phyloP scores from a whole-genome alignment of 2,329 filamentous ascomycete genomes.

The Alternaria consortialis region DNA sequence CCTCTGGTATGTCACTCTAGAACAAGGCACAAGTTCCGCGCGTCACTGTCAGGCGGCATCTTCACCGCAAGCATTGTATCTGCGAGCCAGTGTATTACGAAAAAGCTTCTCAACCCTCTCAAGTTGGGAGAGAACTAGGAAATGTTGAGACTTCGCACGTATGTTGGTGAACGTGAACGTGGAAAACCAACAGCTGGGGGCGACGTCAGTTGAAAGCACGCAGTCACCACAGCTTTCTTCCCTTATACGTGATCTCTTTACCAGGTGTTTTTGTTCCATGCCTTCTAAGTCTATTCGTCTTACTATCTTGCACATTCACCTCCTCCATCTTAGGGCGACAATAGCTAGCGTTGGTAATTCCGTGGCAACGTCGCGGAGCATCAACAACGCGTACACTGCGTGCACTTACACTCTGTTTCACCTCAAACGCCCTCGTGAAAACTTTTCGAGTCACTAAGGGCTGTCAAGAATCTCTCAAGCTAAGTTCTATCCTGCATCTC shows the following conservation, averaged over 20 bases:
- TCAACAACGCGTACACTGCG: not conserved
- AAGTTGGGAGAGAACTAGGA: not conserved
- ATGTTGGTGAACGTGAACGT: not conserved
- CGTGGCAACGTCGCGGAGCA: not conserved
- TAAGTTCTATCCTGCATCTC: not conserved
- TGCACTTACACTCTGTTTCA: not conserved
- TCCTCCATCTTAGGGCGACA: not conserved
- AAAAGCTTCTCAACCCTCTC: not conserved
- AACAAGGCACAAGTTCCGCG: not conserved
- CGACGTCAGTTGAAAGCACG: not conserved
- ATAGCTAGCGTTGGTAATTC: not conserved
- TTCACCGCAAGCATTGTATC: not conserved
- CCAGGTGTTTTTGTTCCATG: too few species aligned
- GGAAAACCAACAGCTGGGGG: not conserved
- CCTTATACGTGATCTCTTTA: not conserved
- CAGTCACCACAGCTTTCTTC: not conserved
- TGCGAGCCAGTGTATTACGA: too few species aligned
- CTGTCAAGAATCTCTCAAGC: not conserved
- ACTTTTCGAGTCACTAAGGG: not conserved
- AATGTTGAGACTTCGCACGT: not conserved
- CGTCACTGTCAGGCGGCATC: not conserved
- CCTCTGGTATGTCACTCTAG: not conserved
- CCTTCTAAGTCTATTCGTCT: not conserved
- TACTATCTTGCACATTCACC: not conserved
- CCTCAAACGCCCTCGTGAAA: not conserved